These are phyloP conservation scores for Poa pratensis DNA, from an alignment of 176 grass and related monocot genomes.

Conservation along the genomic window DNA sequence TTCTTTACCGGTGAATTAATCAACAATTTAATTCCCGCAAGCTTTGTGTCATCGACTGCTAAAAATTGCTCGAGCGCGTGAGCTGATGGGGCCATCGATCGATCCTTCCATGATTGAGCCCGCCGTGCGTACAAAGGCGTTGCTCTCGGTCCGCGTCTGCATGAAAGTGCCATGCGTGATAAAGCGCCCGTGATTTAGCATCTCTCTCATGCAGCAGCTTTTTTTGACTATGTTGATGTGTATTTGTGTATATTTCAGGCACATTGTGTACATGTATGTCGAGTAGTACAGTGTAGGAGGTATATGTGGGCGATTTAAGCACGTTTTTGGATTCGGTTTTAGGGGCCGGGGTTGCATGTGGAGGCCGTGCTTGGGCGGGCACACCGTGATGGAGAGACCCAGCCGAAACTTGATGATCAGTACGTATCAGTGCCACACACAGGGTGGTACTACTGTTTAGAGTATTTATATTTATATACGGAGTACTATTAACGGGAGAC, in stretches of 20 bases:
- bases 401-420: neutral
- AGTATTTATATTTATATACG: too few species aligned
- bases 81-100: neutral
- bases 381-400: neutral
- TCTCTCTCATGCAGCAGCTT: constrained; percentile 13
- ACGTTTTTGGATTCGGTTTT: constrained; percentile 19
- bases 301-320: neutral
- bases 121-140: neutral
- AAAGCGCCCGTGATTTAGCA: neutral
- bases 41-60: neutral
- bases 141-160: neutral
- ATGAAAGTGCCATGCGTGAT: constrained; percentile 1
- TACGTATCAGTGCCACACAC: neutral
- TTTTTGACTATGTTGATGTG: constrained; percentile 24
- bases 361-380: neutral
- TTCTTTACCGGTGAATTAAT: neutral
- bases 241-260: neutral
- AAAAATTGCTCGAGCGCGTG: neutral
- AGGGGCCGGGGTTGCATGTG: neutral
- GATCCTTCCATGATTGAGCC: neutral
- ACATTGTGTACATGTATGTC: neutral
- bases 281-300: neutral
- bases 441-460: neutral
- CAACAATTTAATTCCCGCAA: neutral
- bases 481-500: neutral